Base-by-base conservation (phyloP, 2,329 filamentous ascomycete species). In the Thielaviopsis punctulata region DNA sequence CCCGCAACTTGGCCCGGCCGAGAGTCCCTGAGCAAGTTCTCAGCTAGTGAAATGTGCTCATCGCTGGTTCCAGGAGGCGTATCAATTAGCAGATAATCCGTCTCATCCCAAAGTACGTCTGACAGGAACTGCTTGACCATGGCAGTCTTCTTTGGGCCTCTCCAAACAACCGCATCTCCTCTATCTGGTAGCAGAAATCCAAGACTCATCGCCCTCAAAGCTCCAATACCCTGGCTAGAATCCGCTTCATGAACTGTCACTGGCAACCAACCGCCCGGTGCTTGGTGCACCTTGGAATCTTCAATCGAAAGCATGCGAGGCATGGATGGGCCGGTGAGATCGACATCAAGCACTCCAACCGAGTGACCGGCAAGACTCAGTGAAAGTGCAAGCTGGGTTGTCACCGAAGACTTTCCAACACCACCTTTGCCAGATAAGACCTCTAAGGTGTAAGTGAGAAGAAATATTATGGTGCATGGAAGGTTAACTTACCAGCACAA, bases 101-200 rank as follows among this genome's bases (percentile, higher is more conserved):
- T 78, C 22, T 82, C 76, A 51, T 79, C 76, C 92, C 92, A 96
- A 25, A 86, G 73, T 4, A 95, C 89, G 62, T 95, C 89, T 1
- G 85, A 84, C 24, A 98, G 72, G 63, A 98, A 98, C 65, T 98
- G 92, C 41, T 89, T 80, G 54, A 98, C 87, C 92, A 98, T 98
- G 49, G 92, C 92, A 4, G 92, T 98, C 70, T 98, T 98, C 69
- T 98, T 98, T 2, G 92, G 92, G 0, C 92, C 92, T 51, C 92
- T 79, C 92, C 92, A 98, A 39, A 98, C 92, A 0, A 98, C 89
- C 0, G 92, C 90, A 60, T 95, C 88, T 56, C 85, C 86, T 59
- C 90, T 74, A 56, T 80, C 78, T 3, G 82, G 80, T 5, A 98
- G 75, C 6, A 98, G 75, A 61, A 98, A 96, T 2, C 89, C 92